A percentile compares a stretch with the other conserved stretches of the same genome.
Conservation (phyloP, 2,329 filamentous ascomycete genomes). For the Fusarium agapanthi region DNA sequence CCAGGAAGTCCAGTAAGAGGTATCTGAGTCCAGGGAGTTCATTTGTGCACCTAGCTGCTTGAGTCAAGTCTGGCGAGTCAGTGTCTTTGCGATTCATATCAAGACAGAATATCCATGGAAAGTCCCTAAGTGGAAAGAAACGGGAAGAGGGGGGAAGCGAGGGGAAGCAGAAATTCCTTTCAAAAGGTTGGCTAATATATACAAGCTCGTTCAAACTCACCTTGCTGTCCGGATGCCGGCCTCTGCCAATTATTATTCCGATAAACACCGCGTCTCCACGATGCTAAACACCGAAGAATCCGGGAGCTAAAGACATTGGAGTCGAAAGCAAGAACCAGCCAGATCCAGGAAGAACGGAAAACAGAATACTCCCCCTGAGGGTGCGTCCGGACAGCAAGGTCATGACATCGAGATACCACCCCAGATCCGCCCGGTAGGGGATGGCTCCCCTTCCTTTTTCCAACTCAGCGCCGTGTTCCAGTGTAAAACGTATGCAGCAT, state of each 20-base stretch:
- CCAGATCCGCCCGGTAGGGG: constrained; percentile 34
- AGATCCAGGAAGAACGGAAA: constrained; percentile 45
- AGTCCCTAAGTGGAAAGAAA: constrained; percentile 30
- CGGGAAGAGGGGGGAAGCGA: neutral
- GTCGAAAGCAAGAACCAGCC: constrained; percentile 39
- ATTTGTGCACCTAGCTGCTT: constrained; percentile 37
- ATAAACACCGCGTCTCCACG: constrained; percentile 37
- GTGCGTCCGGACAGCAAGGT: constrained; percentile 49
- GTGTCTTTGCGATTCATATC: constrained; percentile 36
- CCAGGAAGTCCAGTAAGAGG: constrained; percentile 9
- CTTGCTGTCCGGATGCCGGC: constrained; percentile 61
- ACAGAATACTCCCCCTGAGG: constrained; percentile 43
- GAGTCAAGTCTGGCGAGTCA: constrained; percentile 39
- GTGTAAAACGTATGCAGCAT: constrained; percentile 47
- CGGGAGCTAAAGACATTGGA: constrained; percentile 36
- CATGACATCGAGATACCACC: constrained; percentile 38
- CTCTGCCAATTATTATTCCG: constrained; percentile 44
- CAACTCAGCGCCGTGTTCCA: constrained; percentile 44
- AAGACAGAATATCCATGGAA: constrained; percentile 35
- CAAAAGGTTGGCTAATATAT: constrained; percentile 58
- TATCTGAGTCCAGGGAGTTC: constrained; percentile 14
- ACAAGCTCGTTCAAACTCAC: constrained; percentile 61
- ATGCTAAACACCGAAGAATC: constrained; percentile 40
- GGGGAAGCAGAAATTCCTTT: constrained; percentile 46
- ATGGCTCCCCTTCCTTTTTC: constrained; percentile 42